A percentile compares a stretch with the other conserved stretches of the same genome.
phyloP scores from a whole-genome alignment of 768 basidiomycete species.

The Tulasnella sp. region DNA sequence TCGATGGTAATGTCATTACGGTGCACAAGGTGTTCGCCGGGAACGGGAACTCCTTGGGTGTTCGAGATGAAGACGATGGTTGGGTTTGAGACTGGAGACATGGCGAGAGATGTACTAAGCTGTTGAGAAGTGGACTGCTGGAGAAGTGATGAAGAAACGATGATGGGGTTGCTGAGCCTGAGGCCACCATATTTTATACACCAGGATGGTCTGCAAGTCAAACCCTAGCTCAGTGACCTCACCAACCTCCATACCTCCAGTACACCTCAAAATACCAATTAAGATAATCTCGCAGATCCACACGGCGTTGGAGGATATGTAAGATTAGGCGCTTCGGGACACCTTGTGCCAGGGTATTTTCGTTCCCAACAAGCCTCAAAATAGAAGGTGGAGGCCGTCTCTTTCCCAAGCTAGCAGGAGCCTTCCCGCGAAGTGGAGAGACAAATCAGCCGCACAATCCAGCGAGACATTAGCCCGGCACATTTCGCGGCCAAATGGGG shows the following conservation, averaged over 20 bases:
- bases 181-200: not conserved
- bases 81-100: slow-evolving; percentile 13
- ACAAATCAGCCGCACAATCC: not conserved
- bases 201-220: not conserved
- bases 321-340: not conserved
- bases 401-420: not conserved
- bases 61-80: slow-evolving; percentile 22
- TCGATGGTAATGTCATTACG: slow-evolving; percentile 53
- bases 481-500: not conserved
- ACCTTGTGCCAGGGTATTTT: not conserved
- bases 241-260: not conserved
- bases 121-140: not conserved
- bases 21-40: slow-evolving; percentile 52
- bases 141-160: not conserved
- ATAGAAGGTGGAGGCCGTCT: not conserved
- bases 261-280: not conserved
- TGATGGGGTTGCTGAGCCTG: not conserved
- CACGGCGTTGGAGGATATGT: not conserved
- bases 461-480: not conserved
- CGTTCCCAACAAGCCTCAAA: not conserved
- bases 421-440: not conserved
- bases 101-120: not conserved
- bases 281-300: not conserved
- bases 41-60: slow-evolving; percentile 33
- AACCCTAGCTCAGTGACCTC: not conserved